These are phyloP conservation scores for Trichoderma pleuroti DNA, from an alignment of 2,329 filamentous ascomycete genomes.

Conservation along the genomic window DNA sequence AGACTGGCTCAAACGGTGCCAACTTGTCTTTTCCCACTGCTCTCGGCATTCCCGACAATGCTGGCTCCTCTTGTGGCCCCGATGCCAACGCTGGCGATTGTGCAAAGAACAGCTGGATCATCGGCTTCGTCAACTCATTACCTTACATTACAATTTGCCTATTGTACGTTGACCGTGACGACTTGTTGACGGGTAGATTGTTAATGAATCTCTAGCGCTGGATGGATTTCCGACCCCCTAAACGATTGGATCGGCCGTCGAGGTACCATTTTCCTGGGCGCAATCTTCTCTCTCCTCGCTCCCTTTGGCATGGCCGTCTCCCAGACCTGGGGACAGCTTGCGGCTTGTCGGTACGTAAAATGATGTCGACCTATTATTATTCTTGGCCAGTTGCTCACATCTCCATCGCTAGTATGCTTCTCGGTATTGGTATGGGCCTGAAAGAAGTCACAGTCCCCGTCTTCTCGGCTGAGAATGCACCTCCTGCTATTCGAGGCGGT, in stretches of 20 bases:
- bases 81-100: constrained; percentile 37
- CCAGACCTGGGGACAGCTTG: constrained; percentile 57
- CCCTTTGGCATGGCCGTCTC: constrained; percentile 58
- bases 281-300: constrained; percentile 58
- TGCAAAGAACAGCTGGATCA: constrained; percentile 53
- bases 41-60: constrained; percentile 40
- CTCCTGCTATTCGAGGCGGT: constrained; percentile 50
- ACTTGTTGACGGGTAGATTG: not conserved
- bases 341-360: constrained; percentile 47
- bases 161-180: constrained; percentile 35
- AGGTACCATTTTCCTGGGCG: constrained; percentile 61
- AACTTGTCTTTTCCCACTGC: constrained; percentile 44
- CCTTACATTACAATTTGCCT: constrained; percentile 41
- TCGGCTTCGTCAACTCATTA: constrained; percentile 57
- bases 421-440: constrained; percentile 60
- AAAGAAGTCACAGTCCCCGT: constrained; percentile 49
- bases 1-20: constrained; percentile 47
- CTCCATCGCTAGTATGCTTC: constrained; percentile 35
- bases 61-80: constrained; percentile 31
- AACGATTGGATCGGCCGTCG: constrained; percentile 58
- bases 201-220: constrained; percentile 39
- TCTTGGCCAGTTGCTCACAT: not conserved
- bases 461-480: constrained; percentile 51
- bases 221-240: constrained; percentile 60
- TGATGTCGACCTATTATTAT: not conserved